Percentiles rank a stretch among this genome's conserved stretches.
Conservation (phyloP, 2,329 filamentous ascomycete species). For the Scedosporium apiospermum region DNA sequence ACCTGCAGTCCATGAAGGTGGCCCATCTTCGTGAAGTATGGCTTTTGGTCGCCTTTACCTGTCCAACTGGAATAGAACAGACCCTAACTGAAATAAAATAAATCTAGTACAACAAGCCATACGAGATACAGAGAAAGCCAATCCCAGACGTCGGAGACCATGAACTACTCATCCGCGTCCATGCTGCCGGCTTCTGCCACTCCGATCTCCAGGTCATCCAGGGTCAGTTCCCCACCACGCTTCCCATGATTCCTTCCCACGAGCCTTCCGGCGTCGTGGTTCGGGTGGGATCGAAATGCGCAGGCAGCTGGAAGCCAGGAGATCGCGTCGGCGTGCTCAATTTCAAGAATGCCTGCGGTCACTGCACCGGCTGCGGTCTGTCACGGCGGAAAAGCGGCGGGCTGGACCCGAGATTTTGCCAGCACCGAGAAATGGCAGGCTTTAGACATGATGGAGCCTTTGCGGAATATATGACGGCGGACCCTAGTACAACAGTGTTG, state of each 20-base stretch:
- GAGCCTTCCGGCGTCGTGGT: slow-evolving; percentile 24
- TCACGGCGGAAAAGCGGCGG: slow-evolving; percentile 8
- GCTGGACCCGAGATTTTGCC: slow-evolving; percentile 21
- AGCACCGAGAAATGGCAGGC: slow-evolving; percentile 20
- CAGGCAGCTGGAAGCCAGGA: slow-evolving; percentile 17
- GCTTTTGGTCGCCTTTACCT: no score
- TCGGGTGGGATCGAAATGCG: slow-evolving; percentile 15
- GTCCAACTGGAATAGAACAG: neutral
- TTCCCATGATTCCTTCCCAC: slow-evolving; percentile 23
- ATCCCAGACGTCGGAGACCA: slow-evolving; percentile 15
- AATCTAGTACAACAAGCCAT: slow-evolving; percentile 19
- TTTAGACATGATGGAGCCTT: slow-evolving; percentile 24
- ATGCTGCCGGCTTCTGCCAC: slow-evolving; percentile 27
- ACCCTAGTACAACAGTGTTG: slow-evolving; percentile 18
- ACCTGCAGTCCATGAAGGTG: neutral
- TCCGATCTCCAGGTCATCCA: slow-evolving; percentile 25
- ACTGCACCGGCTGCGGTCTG: slow-evolving; percentile 18
- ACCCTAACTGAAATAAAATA: neutral
- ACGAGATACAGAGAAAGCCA: slow-evolving; percentile 13
- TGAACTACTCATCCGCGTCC: slow-evolving; percentile 21
- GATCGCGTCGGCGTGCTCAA: slow-evolving; percentile 26
- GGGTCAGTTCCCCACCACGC: slow-evolving; percentile 19
- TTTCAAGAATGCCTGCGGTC: slow-evolving; percentile 21
- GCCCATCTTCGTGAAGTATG: slow-evolving; percentile 1
- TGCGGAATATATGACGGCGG: slow-evolving; percentile 22